Base-by-base conservation (phyloP, 2,329 filamentous ascomycete species). In the Aphanoascus verrucosus region DNA sequence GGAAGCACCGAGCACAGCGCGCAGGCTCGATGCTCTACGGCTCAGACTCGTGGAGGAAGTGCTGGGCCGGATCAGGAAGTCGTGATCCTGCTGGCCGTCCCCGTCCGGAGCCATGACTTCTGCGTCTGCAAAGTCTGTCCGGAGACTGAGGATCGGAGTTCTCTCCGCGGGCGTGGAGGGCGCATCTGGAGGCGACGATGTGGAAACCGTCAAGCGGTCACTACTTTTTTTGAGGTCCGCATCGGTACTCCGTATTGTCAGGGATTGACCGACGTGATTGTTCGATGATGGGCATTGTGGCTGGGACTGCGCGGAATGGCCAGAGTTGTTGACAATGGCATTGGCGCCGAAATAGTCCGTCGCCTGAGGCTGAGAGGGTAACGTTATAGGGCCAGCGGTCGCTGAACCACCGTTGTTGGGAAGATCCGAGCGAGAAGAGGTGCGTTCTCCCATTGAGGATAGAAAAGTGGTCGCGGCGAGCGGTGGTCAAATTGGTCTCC, bases 21-120 rank as follows among this genome's bases (percentile, higher is more conserved):
- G 67, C 23, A 74, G 57, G 61, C 74, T 76, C 19, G 72, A 70
- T 5, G 70, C 71, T 32, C 74, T 69, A 37, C 64, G 68, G 3
- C 69, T 69, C 19, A 74, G 61, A 55, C 72, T 73, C 41, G 67
- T 64, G 1, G 70, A 67, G 17, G 72, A 74, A 15, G 66, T 53
- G 56, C 70, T 72, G 20, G 69, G 65, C n/a, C 69, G 67, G 31
- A 72, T 57, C 32, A 62, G 60, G 32, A 60, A 52, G 53, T 74
- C 70, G 19, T 60, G 57, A 23, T 69, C 67, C 9, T n/a, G 35
- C 9, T 49, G 49, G 19, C 5, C 17, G 20, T 34, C 43, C 1
- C 5, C 17, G 20, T 34, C 43, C 1, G 43, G 52, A 34, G n/a
- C 17, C 35, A 28, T 49, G 31, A 14, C 17, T 35, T 43, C 19